These are phyloP conservation scores for Cytidiella melzeri DNA, from an alignment of 768 basidiomycete species.

Conservation along the genomic window DNA sequence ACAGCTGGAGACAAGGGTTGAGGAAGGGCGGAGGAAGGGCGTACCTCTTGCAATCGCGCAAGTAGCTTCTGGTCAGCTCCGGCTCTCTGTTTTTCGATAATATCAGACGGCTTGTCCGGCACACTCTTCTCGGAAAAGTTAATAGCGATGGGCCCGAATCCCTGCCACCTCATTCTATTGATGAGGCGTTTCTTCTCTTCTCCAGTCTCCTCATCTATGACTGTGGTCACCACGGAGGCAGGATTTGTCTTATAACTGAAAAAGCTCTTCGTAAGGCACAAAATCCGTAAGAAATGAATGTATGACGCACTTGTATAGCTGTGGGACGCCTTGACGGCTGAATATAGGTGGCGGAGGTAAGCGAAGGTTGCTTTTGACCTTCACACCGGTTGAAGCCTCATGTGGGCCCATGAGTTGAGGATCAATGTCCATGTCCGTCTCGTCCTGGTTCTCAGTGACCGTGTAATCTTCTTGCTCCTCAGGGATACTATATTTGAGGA, in stretches of 20 bases:
- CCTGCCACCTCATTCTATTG: conserved; percentile 83
- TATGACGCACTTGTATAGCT: conserved; percentile 65
- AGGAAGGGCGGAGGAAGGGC: too few relatives aligned
- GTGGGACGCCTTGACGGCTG: conserved; percentile 72
- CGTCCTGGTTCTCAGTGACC: conserved; percentile 25
- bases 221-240: conserved; percentile 62
- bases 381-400: background rate
- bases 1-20: conserved; percentile 6
- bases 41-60: conserved; percentile 48
- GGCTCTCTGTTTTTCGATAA: conserved; percentile 53
- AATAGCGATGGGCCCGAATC: conserved; percentile 68
- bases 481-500: conserved; percentile 65
- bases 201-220: conserved; percentile 69
- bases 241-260: conserved; percentile 72
- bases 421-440: conserved; percentile 41
- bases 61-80: conserved; percentile 51
- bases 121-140: conserved; percentile 59
- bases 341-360: conserved; percentile 89
- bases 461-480: conserved; percentile 62
- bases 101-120: conserved; percentile 57
- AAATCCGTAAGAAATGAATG: background rate
- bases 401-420: conserved; percentile 31
- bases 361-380: conserved; percentile 52
- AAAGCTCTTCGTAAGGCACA: background rate
- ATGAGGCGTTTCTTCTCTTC: conserved; percentile 80